These are phyloP conservation scores for Dillenia suffruticosa DNA, from an alignment of 164 flowering plant genomes.

Conservation along the genomic window DNA sequence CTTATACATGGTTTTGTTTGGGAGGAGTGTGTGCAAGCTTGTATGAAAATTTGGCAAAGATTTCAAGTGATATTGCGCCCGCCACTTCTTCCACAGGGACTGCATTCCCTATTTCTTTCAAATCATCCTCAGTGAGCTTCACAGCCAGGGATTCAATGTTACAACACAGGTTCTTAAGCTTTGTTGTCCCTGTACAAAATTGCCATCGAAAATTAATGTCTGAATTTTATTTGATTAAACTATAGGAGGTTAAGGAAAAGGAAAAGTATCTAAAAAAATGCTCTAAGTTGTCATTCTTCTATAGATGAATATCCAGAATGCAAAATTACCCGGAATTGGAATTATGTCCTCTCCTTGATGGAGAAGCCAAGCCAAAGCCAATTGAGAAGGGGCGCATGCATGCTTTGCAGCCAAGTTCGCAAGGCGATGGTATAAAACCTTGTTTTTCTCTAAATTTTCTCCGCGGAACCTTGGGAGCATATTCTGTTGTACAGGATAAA, in stretches of 20 bases:
- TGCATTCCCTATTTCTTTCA: constrained; percentile 20
- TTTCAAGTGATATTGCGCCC: constrained; percentile 9
- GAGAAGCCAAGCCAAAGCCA: constrained; percentile 34
- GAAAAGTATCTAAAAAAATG: neutral
- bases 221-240: neutral
- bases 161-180: constrained; percentile 20
- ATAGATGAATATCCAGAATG: neutral
- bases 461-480: constrained; percentile 29
- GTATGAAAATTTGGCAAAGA: constrained; percentile 3
- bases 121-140: constrained; percentile 21
- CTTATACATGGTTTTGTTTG: neutral
- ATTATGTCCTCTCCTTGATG: constrained; percentile 33
- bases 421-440: constrained; percentile 15
- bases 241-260: no score
- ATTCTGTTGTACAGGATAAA: constrained; percentile 3
- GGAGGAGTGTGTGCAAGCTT: constrained; percentile 26
- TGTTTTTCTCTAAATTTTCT: constrained; percentile 29
- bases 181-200: constrained; percentile 22
- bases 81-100: constrained; percentile 17
- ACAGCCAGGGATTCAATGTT: constrained; percentile 19
- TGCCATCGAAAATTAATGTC: neutral
- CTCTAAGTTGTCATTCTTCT: no score
- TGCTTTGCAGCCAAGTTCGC: constrained; percentile 26
- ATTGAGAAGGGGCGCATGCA: constrained; percentile 28
- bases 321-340: constrained; percentile 31